These are phyloP conservation scores for Candolleomyces eurysporus DNA, from an alignment of 768 basidiomycete genomes.

Conservation along the genomic window DNA sequence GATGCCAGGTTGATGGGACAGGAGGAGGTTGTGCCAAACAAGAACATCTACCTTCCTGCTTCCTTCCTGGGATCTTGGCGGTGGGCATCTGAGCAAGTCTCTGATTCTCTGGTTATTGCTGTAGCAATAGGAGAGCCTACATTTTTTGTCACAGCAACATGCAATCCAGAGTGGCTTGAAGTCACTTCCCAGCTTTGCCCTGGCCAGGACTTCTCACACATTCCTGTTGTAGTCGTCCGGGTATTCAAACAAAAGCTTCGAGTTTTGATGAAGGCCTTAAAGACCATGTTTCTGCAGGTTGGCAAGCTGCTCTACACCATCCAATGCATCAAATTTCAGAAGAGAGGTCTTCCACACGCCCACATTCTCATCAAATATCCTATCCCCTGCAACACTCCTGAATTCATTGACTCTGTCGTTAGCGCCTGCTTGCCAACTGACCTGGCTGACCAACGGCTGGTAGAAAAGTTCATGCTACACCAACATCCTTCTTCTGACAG, in stretches of 20 bases:
- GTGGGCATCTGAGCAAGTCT: constrained; percentile 21
- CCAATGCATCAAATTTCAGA: constrained; percentile 39
- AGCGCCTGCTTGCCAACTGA: constrained; percentile 32
- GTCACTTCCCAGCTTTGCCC: constrained; percentile 23
- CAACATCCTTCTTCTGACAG: constrained; percentile 18
- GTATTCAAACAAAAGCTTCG: constrained; percentile 34
- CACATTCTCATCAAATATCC: constrained; percentile 37
- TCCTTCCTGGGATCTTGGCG: constrained; percentile 32
- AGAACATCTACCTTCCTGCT: constrained; percentile 35
- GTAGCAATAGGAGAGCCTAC: constrained; percentile 24
- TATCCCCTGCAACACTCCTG: constrained; percentile 17
- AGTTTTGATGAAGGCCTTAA: constrained; percentile 19
- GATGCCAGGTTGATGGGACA: constrained; percentile 29
- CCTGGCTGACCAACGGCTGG: constrained; percentile 19
- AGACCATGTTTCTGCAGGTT: constrained; percentile 27
- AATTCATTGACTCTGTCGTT: constrained; percentile 29
- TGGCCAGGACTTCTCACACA: constrained; percentile 32
- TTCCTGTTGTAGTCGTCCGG: constrained; percentile 31
- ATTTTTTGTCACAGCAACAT: constrained; percentile 40
- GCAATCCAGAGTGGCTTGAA: constrained; percentile 40
- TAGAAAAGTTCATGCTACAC: constrained; percentile 33
- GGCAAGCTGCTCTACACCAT: constrained; percentile 29
- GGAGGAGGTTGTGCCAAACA: constrained; percentile 13
- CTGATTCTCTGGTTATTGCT: constrained; percentile 32
- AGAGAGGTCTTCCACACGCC: constrained; percentile 38